Conservation (phyloP, 2,329 filamentous ascomycete species). For the Thyridium curvatum region DNA sequence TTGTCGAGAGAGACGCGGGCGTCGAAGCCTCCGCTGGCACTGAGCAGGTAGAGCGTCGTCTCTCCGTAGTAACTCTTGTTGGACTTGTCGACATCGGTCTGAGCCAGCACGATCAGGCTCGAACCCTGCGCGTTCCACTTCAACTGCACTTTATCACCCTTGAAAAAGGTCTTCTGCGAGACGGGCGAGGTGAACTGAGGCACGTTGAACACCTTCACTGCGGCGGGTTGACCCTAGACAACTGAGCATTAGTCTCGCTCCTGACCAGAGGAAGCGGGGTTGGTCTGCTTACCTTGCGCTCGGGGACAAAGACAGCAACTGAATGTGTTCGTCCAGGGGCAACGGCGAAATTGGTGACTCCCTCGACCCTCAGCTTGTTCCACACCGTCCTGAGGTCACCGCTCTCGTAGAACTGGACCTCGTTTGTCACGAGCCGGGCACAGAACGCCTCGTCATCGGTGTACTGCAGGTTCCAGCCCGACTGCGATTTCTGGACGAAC, state of each 20-base stretch:
- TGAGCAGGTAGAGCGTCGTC: conserved; percentile 92
- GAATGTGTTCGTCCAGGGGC: conserved; percentile 86
- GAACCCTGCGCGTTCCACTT: conserved; percentile 96
- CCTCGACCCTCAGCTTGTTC: conserved; percentile 93
- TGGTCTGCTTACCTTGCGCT: conserved; percentile 74
- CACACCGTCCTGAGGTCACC: conserved; percentile 79
- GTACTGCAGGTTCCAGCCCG: conserved; percentile 96
- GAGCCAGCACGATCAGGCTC: conserved; percentile 85
- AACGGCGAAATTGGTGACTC: conserved; percentile 81
- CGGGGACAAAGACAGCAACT: conserved; percentile 90
- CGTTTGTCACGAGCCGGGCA: conserved; percentile 89
- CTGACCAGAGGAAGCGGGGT: too few relatives aligned
- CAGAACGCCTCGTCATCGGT: conserved; percentile 90
- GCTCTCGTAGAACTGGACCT: conserved; percentile 95
- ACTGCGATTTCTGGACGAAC: conserved; percentile 94
- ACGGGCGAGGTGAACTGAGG: conserved; percentile 77
- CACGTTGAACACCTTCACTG: conserved; percentile 91
- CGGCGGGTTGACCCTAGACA: conserved; percentile 76
- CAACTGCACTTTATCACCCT: conserved; percentile 96
- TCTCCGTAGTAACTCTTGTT: conserved; percentile 99
- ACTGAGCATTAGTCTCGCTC: conserved; percentile 14
- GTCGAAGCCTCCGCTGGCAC: conserved; percentile 85
- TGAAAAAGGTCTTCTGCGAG: conserved; percentile 98
- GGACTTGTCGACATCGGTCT: conserved; percentile 96
- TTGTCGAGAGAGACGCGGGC: conserved; percentile 90